A percentile compares a stretch with the other conserved stretches of the same genome.
Conservation (phyloP, 2,329 filamentous ascomycete species). For the Fusarium nelsonii region DNA sequence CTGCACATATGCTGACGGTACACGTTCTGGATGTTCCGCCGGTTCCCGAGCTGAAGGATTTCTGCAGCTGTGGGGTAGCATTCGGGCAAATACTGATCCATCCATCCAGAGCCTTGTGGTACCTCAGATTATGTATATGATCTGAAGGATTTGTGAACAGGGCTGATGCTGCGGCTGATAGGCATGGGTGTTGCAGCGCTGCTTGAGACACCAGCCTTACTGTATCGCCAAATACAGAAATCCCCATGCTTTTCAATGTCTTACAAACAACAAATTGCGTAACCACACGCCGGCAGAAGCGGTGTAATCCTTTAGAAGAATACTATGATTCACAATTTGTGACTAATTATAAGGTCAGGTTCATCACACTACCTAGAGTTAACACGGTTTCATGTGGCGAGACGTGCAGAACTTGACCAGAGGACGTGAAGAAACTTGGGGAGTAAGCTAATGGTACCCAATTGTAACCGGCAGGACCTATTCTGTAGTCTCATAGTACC, state of each 20-base stretch:
- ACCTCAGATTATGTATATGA: slow-evolving; percentile 1
- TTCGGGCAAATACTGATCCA: neutral
- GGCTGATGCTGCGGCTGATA: neutral
- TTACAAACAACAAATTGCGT: neutral
- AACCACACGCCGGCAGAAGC: neutral
- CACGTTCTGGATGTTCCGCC: neutral
- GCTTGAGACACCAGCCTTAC: slow-evolving; percentile 1
- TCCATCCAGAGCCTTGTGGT: neutral
- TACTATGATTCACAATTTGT: neutral
- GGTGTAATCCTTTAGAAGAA: neutral
- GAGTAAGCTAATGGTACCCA: neutral
- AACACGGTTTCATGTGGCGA: neutral
- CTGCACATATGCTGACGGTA: slow-evolving; percentile 1
- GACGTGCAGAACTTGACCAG: too few species aligned
- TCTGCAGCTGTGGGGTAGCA: neutral
- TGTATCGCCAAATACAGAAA: neutral
- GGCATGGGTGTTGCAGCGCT: neutral
- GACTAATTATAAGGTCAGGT: too few species aligned
- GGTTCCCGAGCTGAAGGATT: neutral
- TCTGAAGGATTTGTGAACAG: neutral
- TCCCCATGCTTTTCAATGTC: neutral
- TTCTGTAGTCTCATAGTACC: neutral
- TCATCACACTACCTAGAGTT: neutral
- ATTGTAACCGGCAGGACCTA: too few species aligned
- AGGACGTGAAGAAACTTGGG: neutral